Evolutionary conservation across 306 rosid species (phyloP), one percentile per base, ranked within the genome.

Genomic region (Abrus precatorius): DNA sequence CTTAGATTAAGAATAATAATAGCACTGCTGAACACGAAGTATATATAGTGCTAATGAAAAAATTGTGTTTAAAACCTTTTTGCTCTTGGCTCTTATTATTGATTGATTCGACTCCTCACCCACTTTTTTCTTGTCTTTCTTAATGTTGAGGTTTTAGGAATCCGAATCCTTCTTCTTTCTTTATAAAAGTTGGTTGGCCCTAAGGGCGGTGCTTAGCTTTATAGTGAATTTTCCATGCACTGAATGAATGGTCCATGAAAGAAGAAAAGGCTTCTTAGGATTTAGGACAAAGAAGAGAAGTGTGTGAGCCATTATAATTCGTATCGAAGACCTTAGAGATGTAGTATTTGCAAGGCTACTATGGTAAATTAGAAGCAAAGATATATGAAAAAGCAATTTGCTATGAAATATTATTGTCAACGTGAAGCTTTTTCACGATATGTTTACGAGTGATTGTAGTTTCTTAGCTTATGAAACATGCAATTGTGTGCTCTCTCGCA

Each of bases 121-220:
- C 27, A 52, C 64, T 57, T 43, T 73, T 54, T 7, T 12, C 8
- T 49, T 71, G 47, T 61, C 57, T 59, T 61, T 61, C 29, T 32
- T 72, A 9, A 65, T 65, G 80, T 27, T 74, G 34, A 66, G 69
- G 44, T 8, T 81, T 27, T 54, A 54, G 76, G 80, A 81, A 74
- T 66, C 71, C 1, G 85, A 81, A 81, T 81, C 67, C 55, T 62
- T 62, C 34, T 59, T 11, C 20, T 12, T 59, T 32, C 61, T 69
- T 64, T 47, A 0, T 36, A 70, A 76, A 74, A 48, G 84, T 68
- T 73, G 3, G 53, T 45, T 63, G 41, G 63, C 64, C 52, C 9
- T 76, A 40, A 69, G 69, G 60, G 75, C 53, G 60, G 53, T 85
- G 85, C 77, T 57, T 59, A 79, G 20, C 87, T 79, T 88, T 57